phyloP scores from a whole-genome alignment of 805 yeast genomes.

The Metschnikowia anglica region DNA sequence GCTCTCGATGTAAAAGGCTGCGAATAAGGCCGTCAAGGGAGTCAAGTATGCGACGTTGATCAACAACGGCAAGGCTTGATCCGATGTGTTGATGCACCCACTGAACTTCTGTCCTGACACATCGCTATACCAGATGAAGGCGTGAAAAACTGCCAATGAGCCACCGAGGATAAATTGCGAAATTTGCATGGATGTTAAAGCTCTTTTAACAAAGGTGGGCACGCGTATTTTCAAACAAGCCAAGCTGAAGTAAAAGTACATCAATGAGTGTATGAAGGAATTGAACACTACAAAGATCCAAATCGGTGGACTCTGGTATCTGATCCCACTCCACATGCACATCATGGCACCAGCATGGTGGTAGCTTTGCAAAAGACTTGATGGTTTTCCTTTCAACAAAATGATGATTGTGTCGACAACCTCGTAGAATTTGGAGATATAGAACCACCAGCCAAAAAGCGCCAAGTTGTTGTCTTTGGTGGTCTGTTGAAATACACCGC shows the following conservation, averaged over 20 bases:
- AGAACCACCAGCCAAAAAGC: conserved; percentile 64
- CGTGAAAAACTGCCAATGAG: conserved; percentile 60
- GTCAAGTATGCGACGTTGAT: conserved; percentile 64
- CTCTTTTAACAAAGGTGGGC: conserved; percentile 55
- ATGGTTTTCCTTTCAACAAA: conserved; percentile 63
- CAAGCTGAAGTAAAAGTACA: conserved; percentile 69
- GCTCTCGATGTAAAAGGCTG: conserved; percentile 62
- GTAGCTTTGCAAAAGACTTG: conserved; percentile 66
- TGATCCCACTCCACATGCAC: conserved; percentile 78
- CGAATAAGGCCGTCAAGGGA: conserved; percentile 66
- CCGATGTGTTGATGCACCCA: conserved; percentile 55
- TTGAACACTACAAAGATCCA: conserved; percentile 81
- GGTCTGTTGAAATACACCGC: conserved; percentile 52
- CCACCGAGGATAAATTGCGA: conserved; percentile 70
- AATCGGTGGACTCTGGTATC: conserved; percentile 70
- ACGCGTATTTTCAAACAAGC: conserved; percentile 58
- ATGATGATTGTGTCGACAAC: conserved; percentile 68
- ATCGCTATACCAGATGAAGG: conserved; percentile 61
- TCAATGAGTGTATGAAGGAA: conserved; percentile 72
- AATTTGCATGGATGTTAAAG: conserved; percentile 66
- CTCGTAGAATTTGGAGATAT: conserved; percentile 69
- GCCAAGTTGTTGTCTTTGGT: conserved; percentile 39
- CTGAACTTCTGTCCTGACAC: conserved; percentile 34
- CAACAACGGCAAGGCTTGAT: conserved; percentile 60
- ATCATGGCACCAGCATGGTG: conserved; percentile 81